These are phyloP conservation scores for Eragrostis nindensis DNA, from an alignment of 176 grass and related monocot genomes.

Conservation along the genomic window DNA sequence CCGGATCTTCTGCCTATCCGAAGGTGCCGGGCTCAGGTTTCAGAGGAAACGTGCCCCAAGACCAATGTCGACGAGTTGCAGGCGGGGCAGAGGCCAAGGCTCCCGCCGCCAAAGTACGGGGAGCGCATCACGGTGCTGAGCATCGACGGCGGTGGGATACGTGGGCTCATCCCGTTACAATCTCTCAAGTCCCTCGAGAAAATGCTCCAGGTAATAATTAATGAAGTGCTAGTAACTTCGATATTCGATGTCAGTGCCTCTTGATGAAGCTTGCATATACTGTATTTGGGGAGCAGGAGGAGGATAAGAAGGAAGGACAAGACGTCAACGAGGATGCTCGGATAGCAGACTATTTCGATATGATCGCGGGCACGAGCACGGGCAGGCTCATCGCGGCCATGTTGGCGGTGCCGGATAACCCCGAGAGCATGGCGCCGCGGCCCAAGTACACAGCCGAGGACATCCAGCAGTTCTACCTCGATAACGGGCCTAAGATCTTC, in stretches of 20 bases:
- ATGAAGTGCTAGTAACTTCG: neutral
- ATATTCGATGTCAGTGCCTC: neutral
- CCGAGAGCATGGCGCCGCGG: neutral
- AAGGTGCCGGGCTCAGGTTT: no score
- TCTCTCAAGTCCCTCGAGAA: conserved; percentile 50
- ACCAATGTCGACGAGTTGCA: no score
- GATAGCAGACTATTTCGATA: no score
- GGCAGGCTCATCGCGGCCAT: neutral
- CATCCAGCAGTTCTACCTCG: neutral
- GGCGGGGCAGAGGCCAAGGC: no score
- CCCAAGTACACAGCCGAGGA: neutral
- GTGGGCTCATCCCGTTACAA: conserved; percentile 55
- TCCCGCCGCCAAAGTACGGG: conserved; percentile 38
- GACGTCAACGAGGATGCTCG: no score
- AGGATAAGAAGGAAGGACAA: neutral
- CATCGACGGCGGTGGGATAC: conserved; percentile 75
- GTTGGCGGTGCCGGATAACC: neutral
- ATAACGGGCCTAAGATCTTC: neutral
- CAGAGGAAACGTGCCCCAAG: no score
- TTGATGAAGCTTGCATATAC: neutral
- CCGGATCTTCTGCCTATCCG: no score
- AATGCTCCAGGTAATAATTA: conserved; percentile 40
- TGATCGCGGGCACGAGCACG: no score
- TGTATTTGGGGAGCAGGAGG: neutral
- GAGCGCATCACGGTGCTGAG: conserved; percentile 54